These are phyloP conservation scores for Fusarium graminum DNA, from an alignment of 2,329 filamentous ascomycete genomes.

Conservation along the genomic window DNA sequence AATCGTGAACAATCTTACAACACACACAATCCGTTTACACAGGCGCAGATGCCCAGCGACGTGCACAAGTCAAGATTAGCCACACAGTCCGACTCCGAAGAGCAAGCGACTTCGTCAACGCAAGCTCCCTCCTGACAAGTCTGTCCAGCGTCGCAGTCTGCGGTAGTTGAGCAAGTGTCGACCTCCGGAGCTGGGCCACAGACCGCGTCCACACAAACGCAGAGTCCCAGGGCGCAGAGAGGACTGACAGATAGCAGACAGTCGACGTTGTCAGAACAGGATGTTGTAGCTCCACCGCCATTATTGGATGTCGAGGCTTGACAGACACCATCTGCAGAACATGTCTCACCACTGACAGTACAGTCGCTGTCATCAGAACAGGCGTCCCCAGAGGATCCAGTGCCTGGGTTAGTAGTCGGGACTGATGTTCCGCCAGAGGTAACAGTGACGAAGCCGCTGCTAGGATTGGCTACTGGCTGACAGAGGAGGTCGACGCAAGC, in stretches of 20 bases:
- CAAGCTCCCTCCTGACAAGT: slow-evolving; percentile 19
- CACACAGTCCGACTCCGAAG: background rate
- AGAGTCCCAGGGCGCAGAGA: slow-evolving; percentile 32
- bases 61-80: background rate
- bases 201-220: slow-evolving; percentile 25
- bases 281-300: background rate
- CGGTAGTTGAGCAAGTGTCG: background rate
- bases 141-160: background rate
- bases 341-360: slow-evolving; percentile 14
- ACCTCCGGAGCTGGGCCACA: slow-evolving; percentile 9
- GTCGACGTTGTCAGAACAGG: slow-evolving; percentile 13
- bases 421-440: background rate
- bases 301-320: background rate
- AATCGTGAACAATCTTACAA: background rate
- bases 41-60: slow-evolving; percentile 2
- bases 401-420: background rate
- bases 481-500: slow-evolving; percentile 20
- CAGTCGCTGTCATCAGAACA: slow-evolving; percentile 17
- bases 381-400: background rate
- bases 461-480: slow-evolving; percentile 10
- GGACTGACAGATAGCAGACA: slow-evolving; percentile 18
- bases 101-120: slow-evolving; percentile 4
- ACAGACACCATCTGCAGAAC: slow-evolving; percentile 11
- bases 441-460: slow-evolving; percentile 15
- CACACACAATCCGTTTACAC: slow-evolving; percentile 11